Base-by-base conservation (phyloP, 2,329 filamentous ascomycete species). In the Aureobasidium uvarum region DNA sequence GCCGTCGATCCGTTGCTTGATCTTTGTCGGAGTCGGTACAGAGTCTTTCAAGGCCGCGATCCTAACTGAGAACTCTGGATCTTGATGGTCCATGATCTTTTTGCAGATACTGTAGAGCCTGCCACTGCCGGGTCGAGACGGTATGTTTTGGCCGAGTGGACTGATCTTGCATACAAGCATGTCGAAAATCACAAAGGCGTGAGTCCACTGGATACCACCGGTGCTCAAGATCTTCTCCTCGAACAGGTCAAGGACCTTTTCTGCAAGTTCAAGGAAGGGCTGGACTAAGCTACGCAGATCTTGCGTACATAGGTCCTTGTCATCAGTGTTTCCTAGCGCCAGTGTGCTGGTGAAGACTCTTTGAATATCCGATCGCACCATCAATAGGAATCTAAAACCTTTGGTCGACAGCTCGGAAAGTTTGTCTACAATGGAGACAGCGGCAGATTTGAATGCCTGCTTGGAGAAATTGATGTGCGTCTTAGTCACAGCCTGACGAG, bases 381-480 rank as follows among this genome's bases (percentile, higher is more conserved):
- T 41, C 3, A 66, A n/a, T 36, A 51, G 33, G 23, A 48, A 56
- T 7, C 41, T 62, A 33, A 31, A 36, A 18, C 51, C 41, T 45
- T 36, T 39, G 23, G 16, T n/a, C 4, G 43, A 51, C 28, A 66
- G n/a, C 11, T 51, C 48, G 5, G 41, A 48, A 11, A 66, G 50
- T n/a, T 54, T 66, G 16, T 45, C 25, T 14, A 58, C n/a, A 10
- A 66, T 48, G 13, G 65, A 66, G 14, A 33, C 46, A 25, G 65
- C 48, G 31, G 58, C 48, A 18, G 58, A 62, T 2, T 48, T 54
- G 48, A 66, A 66, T 5, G 65, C 65, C 20, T 60, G 41, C 31
- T 55, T 62, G 16, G 72, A 74, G 65, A 73, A 73, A 59, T 67
- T 70, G 23, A 70, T 68, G 52, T 73, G 71, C 18, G 69, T 68